phyloP scores from a whole-genome alignment of 139 green algal genomes.

The Tetraselmis chui region DNA sequence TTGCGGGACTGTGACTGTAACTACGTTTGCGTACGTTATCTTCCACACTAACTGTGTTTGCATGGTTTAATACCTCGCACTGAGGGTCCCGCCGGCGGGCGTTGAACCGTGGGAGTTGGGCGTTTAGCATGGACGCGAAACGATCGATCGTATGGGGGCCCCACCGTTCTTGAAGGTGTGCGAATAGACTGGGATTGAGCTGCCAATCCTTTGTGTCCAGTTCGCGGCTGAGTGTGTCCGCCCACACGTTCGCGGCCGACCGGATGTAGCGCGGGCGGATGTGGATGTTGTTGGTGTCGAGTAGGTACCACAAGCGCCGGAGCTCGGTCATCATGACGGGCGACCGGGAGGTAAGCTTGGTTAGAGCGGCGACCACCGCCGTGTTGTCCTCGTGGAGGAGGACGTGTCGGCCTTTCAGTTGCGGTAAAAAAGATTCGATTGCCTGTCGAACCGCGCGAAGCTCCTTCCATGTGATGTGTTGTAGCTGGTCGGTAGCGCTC shows the following conservation, averaged over 20 bases:
- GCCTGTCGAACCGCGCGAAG: neutral
- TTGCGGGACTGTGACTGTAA: too few relatives aligned
- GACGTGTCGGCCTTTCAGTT: neutral
- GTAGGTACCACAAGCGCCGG: neutral
- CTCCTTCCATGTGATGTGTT: neutral
- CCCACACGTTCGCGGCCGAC: neutral
- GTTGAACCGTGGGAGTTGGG: neutral
- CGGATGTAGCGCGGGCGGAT: neutral
- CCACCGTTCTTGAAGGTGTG: neutral
- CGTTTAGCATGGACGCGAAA: neutral
- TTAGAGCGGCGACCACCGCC: neutral
- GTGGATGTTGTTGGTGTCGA: neutral
- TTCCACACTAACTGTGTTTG: too few relatives aligned
- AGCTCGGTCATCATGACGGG: neutral
- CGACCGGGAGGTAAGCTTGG: neutral
- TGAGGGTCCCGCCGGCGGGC: neutral
- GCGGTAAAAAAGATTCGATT: neutral
- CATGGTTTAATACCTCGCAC: neutral
- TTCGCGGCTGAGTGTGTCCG: neutral
- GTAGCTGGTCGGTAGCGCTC: neutral
- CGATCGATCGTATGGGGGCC: neutral
- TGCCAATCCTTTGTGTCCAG: neutral
- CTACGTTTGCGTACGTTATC: too few relatives aligned
- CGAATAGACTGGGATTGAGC: neutral
- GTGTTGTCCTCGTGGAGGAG: neutral